phyloP scores from a whole-genome alignment of 2,329 filamentous ascomycete species.

The Diaporthe citrichinensis region DNA sequence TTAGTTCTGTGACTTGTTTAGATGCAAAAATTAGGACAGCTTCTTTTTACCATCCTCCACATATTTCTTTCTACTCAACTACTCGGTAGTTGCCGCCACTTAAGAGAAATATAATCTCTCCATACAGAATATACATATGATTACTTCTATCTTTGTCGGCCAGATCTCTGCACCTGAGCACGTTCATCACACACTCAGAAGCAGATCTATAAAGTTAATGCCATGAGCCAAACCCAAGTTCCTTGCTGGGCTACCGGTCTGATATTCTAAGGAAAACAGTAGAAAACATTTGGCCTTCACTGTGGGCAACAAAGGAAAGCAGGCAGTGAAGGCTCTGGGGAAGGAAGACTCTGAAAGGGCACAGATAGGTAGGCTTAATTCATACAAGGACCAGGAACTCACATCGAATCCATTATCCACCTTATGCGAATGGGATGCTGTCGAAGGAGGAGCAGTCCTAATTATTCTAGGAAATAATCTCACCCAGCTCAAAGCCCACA shows the following conservation, averaged over 20 bases:
- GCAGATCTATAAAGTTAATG: neutral
- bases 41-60: neutral
- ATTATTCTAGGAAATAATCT: too few species aligned
- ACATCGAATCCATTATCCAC: too few species aligned
- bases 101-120: neutral
- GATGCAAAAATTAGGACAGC: neutral
- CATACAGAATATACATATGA: neutral
- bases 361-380: too few species aligned
- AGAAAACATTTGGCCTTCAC: neutral
- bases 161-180: too few species aligned
- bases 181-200: neutral
- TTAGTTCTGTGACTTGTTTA: too few species aligned
- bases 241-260: neutral
- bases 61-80: neutral
- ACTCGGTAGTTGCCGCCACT: neutral
- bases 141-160: neutral
- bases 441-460: neutral
- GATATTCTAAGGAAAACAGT: neutral
- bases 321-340: neutral
- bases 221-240: neutral
- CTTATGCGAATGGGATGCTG: too few species aligned
- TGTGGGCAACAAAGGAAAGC: neutral
- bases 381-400: neutral
- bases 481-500: neutral
- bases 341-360: neutral